A percentile compares a stretch with the other conserved stretches of the same genome.
Conservation (phyloP, 495 filamentous ascomycete genomes). For the Penicillium egyptiacum region DNA sequence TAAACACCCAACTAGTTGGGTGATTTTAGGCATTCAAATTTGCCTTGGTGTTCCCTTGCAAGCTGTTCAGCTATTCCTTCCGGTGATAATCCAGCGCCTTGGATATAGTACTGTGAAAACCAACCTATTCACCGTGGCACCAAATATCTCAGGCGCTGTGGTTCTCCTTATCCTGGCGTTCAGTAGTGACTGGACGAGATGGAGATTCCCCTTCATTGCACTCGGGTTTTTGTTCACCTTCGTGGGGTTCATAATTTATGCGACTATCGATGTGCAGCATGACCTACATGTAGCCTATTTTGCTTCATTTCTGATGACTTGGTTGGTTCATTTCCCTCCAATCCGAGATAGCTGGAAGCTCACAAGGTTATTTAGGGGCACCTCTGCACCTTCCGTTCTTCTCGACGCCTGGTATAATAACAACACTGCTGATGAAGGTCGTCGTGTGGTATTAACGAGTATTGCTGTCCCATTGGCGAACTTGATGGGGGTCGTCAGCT, state of each 20-base stretch:
- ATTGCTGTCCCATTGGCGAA: conserved; percentile 72
- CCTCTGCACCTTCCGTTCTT: conserved; percentile 50
- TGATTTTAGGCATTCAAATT: conserved; percentile 64
- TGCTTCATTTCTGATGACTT: conserved; percentile 79
- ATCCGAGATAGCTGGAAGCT: background rate
- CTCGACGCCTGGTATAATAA: conserved; percentile 68
- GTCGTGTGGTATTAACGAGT: conserved; percentile 64
- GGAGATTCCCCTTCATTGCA: conserved; percentile 70
- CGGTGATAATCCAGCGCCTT: conserved; percentile 65
- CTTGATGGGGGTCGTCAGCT: conserved; percentile 70
- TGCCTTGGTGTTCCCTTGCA: conserved; percentile 73
- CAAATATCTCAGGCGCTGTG: conserved; percentile 63
- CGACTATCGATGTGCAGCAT: conserved; percentile 55
- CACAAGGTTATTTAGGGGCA: conserved; percentile 33
- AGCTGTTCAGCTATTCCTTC: conserved; percentile 65
- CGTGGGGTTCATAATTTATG: conserved; percentile 69
- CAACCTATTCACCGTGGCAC: conserved; percentile 73
- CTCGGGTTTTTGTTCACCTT: conserved; percentile 69
- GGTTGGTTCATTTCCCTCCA: conserved; percentile 23
- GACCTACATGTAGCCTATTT: conserved; percentile 67
- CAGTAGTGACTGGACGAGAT: conserved; percentile 57
- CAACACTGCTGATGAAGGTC: conserved; percentile 71
- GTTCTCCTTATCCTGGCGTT: conserved; percentile 68
- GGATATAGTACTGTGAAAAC: conserved; percentile 63
- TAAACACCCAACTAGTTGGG: conserved; percentile 57